Evolutionary conservation across 257 asterid species (phyloP), one percentile per base, ranked within the genome.

Genomic region (Solanum chaucha): DNA sequence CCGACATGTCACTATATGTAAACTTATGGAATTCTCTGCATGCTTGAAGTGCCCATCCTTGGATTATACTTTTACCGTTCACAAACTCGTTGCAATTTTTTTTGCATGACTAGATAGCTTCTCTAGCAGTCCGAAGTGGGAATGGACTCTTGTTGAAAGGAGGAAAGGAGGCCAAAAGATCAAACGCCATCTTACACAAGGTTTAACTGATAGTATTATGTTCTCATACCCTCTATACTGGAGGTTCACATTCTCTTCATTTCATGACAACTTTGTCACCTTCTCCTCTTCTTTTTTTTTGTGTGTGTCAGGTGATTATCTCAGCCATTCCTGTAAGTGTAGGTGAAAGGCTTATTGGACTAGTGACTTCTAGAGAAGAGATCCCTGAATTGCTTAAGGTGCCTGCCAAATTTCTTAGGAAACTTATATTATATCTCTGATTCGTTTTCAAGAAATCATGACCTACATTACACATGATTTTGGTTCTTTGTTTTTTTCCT

Each of bases 371-470:
- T 34, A 95, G 92, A 90, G 98, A 93, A 86, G 98, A 95, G 87
- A 93, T 95, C 88, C 96, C 98, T 38, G 96, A 92, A 91, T 88
- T 95, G 88, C 97, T 95, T 85, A 93, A 92, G 98, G 98, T 95
- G 24, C 44, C 44, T 81, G 44, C 46, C 30, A 3, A 81, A 28
- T 44, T 4, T 80, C 36, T 24, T 77, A 41, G 32, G 84, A 28
- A 80, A 26, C 67, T 46, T 80, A 48, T 81, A 48, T 28, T 81
- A 19, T 30, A 13, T 32, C 44, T 81, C 24, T 46, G 30, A 44
- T 80, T 80, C 5, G 59, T 46, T 51, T 28, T 85, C 30, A 38
- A 36, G 85, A 58, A 51, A 19, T n/a, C 55, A 38, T 73, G 41
- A 40, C 38, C 74, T 83, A 68, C 80, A 81, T 59, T 19, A 30